Evolutionary conservation across 1,284 basidiomycete genomes (phyloP).

Genomic region (Sporisorium graminicola): DNA sequence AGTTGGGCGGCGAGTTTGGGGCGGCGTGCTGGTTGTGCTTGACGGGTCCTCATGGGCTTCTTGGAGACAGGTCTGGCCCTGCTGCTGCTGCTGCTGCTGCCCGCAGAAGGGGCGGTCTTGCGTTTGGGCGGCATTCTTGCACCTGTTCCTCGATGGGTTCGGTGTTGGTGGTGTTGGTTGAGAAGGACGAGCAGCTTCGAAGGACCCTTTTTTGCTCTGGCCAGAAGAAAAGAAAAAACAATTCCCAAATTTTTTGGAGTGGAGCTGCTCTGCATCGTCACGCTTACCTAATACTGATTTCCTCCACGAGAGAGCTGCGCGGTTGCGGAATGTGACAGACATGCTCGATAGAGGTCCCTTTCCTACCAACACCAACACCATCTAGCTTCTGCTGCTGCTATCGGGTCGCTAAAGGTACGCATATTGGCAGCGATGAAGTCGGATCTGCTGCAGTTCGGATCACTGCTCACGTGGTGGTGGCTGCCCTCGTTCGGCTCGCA

Average conservation of each 20-base stretch:
- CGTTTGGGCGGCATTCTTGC: constrained; percentile 34
- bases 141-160: neutral
- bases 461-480: constrained; percentile 48
- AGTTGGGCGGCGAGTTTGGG: constrained; percentile 29
- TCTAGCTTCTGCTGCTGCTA: neutral
- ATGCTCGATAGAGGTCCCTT: neutral
- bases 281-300: constrained; percentile 26
- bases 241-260: neutral
- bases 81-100: constrained; percentile 4
- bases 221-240: neutral
- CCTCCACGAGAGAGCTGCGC: neutral
- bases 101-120: constrained; percentile 19
- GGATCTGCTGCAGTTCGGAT: constrained; percentile 27
- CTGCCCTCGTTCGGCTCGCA: constrained; percentile 39
- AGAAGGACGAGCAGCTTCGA: neutral
- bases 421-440: constrained; percentile 21
- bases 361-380: constrained; percentile 7
- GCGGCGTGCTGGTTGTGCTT: neutral
- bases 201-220: constrained; percentile 7
- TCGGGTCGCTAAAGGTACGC: no score
- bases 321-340: neutral
- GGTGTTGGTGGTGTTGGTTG: neutral
- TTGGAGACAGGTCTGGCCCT: neutral
- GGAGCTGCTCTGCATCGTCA: constrained; percentile 4
- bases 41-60: neutral